Conservation (phyloP, 2,329 filamentous ascomycete genomes). For the Didymellaceae sp. region DNA sequence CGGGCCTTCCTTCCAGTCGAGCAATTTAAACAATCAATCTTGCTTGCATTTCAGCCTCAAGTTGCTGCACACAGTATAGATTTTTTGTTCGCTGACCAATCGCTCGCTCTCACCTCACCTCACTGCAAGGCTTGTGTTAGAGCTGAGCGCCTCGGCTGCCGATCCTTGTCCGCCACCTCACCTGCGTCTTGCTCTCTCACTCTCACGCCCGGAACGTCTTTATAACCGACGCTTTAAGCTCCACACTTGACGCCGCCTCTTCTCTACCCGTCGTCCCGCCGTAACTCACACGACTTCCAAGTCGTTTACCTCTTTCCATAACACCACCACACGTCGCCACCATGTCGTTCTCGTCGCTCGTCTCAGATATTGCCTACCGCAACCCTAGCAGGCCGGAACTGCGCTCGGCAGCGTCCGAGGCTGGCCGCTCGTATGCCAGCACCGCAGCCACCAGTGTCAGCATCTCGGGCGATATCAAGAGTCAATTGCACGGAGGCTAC, state of each 20-base stretch:
- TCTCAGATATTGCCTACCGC: constrained; percentile 59
- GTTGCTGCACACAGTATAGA: neutral
- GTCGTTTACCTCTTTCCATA: neutral
- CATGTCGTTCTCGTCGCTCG: constrained; percentile 61
- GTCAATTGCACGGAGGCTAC: constrained; percentile 60
- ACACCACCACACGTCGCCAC: constrained; percentile 6
- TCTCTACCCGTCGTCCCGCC: neutral
- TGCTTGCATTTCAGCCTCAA: constrained; percentile 6
- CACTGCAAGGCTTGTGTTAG: neutral
- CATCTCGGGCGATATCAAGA: constrained; percentile 59
- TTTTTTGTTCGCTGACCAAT: constrained; percentile 4
- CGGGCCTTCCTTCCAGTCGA: constrained; percentile 8
- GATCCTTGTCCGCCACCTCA: constrained; percentile 16
- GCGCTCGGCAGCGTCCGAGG: constrained; percentile 55
- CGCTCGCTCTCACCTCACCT: neutral
- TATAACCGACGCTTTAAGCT: constrained; percentile 17
- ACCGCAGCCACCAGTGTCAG: constrained; percentile 60
- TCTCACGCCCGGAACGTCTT: constrained; percentile 4
- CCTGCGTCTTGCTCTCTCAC: constrained; percentile 4
- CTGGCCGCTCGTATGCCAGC: constrained; percentile 57
- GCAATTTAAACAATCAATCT: constrained; percentile 14
- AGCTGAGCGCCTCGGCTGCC: constrained; percentile 6
- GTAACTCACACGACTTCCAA: constrained; percentile 2
- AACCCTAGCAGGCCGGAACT: constrained; percentile 50
- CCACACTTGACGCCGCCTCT: constrained; percentile 5